Conservation (phyloP, 345 rosid genomes). For the Heritiera littoralis region DNA sequence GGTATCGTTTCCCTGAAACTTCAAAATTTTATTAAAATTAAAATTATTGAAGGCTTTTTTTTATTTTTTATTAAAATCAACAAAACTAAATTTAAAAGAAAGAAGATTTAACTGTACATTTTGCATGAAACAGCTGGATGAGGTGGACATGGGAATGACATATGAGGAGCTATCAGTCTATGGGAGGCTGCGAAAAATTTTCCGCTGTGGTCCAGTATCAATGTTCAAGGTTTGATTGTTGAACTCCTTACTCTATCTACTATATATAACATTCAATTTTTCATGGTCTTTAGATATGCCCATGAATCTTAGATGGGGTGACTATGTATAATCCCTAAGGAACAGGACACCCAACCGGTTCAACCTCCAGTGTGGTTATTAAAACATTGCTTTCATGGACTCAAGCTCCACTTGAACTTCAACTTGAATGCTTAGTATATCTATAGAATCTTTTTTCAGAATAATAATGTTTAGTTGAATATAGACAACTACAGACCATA, state of each 20-base stretch:
- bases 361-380: background rate
- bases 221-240: constrained; percentile 79
- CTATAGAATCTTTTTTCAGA: background rate
- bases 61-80: background rate
- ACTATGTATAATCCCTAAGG: background rate
- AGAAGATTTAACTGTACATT: constrained; percentile 5
- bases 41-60: background rate
- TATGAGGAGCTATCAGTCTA: constrained; percentile 88
- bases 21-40: background rate
- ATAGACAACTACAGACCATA: background rate
- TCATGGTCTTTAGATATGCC: background rate
- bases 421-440: background rate
- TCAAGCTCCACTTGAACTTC: background rate
- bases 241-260: background rate
- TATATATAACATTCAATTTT: background rate
- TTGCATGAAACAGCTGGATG: constrained; percentile 68
- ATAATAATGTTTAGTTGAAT: background rate
- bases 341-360: background rate
- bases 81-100: background rate
- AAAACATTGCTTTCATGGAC: background rate
- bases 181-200: constrained; percentile 76
- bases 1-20: constrained; percentile 35
- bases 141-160: constrained; percentile 91
- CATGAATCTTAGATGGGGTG: background rate
- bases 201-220: constrained; percentile 93